A percentile compares a stretch with the other conserved stretches of the same genome.
phyloP scores from a whole-genome alignment of 306 rosid genomes.

The Prunus dulcis region DNA sequence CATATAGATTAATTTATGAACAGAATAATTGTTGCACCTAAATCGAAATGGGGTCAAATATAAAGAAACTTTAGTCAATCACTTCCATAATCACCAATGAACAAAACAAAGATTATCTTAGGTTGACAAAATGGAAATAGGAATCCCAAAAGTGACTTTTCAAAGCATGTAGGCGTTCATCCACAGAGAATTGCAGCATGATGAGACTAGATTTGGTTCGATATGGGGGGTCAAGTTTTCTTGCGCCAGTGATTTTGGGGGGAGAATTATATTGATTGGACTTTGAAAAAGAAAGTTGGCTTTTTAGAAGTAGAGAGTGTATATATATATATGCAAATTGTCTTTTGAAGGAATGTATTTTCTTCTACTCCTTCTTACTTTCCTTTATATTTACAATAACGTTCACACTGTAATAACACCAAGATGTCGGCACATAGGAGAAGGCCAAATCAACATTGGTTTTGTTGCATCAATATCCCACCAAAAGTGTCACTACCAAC shows the following conservation, averaged over 20 bases:
- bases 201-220: constrained; percentile 62
- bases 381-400: no score
- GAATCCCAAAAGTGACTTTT: constrained; percentile 11
- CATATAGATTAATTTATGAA: background rate
- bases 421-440: no score
- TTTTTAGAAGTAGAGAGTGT: background rate
- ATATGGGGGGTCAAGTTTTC: constrained; percentile 46
- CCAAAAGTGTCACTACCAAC: constrained; percentile 39
- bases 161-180: constrained; percentile 24
- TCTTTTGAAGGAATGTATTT: no score
- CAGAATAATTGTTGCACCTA: background rate
- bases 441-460: constrained; percentile 33
- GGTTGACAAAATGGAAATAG: constrained; percentile 42
- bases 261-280: constrained; percentile 26
- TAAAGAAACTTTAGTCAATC: constrained; percentile 20
- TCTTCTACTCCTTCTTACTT: fast-evolving
- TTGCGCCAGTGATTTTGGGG: constrained; percentile 19
- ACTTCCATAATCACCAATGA: constrained; percentile 26
- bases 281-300: background rate
- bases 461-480: constrained; percentile 24
- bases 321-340: no score
- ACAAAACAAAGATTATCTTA: constrained; percentile 16
- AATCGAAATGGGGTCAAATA: constrained; percentile 13
- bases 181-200: constrained; percentile 40
- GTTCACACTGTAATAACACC: no score